Conservation (phyloP, 495 filamentous ascomycete genomes). For the Neurospora intermedia region DNA sequence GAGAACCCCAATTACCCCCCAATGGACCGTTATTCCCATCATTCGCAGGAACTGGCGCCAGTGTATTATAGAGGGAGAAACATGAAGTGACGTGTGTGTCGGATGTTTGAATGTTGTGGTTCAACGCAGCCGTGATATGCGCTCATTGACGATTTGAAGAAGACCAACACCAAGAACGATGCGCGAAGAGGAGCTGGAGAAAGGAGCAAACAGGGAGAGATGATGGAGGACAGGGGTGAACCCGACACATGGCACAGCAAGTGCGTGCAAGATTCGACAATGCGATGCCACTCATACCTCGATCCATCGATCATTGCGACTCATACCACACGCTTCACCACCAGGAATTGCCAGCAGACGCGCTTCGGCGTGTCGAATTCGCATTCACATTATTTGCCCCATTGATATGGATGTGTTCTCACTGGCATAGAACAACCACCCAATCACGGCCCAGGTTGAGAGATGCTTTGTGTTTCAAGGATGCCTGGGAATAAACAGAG, state of each 20-base stretch:
- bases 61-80: conserved; percentile 22
- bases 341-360: conserved; percentile 18
- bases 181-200: not conserved
- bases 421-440: conserved; percentile 27
- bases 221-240: not conserved
- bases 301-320: not conserved
- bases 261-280: not conserved
- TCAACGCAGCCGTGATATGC: not conserved
- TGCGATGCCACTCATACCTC: not conserved
- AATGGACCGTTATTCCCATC: not conserved
- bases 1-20: not conserved
- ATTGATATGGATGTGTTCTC: conserved; percentile 26
- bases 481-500: conserved; percentile 30
- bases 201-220: not conserved
- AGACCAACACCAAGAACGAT: not conserved
- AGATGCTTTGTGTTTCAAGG: conserved; percentile 19
- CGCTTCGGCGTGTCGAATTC: conserved; percentile 21
- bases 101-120: not conserved
- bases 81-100: not conserved
- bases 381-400: conserved; percentile 19
- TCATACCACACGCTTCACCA: not conserved
- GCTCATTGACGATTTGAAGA: not conserved
- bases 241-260: not conserved
- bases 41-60: conserved; percentile 3
- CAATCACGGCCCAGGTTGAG: conserved; percentile 28